Percentiles rank a stretch among this genome's conserved stretches.
These are phyloP conservation scores for Leccinum barrowsii DNA, from an alignment of 768 basidiomycete species.

Conservation along the genomic window DNA sequence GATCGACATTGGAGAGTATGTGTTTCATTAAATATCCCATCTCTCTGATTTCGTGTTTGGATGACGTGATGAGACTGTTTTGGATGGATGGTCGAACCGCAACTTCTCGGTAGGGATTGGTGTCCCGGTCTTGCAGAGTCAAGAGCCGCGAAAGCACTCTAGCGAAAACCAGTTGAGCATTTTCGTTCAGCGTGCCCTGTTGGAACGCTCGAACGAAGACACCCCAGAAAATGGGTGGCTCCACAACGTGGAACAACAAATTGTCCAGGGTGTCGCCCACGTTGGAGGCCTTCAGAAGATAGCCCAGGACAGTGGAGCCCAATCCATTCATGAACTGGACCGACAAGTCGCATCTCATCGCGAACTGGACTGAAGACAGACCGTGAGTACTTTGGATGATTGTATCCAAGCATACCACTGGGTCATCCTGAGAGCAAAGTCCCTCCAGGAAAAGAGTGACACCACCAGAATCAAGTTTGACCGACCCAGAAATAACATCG, in stretches of 20 bases:
- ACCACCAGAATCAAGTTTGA: slow-evolving; percentile 20
- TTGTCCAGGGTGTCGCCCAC: slow-evolving; percentile 40
- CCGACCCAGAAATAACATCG: slow-evolving; percentile 29
- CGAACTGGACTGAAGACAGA: slow-evolving; percentile 34
- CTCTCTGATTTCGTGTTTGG: slow-evolving; percentile 24
- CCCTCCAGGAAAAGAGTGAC: slow-evolving; percentile 42
- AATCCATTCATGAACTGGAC: slow-evolving; percentile 41
- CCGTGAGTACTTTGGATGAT: slow-evolving; percentile 38
- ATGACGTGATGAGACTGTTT: slow-evolving; percentile 22
- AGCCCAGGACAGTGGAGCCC: slow-evolving; percentile 35
- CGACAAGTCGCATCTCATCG: slow-evolving; percentile 39
- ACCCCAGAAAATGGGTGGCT: slow-evolving; percentile 52
- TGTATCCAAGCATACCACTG: slow-evolving; percentile 34
- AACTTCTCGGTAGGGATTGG: slow-evolving; percentile 36
- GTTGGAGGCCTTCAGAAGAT: slow-evolving; percentile 36
- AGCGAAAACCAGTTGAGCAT: slow-evolving; percentile 40
- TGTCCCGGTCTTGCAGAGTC: slow-evolving; percentile 31
- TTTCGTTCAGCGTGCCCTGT: slow-evolving; percentile 28
- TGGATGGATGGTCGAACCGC: slow-evolving; percentile 30
- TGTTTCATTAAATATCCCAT: slow-evolving; percentile 41
- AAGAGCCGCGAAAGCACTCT: slow-evolving; percentile 49
- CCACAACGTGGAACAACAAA: slow-evolving; percentile 41
- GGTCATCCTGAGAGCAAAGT: slow-evolving; percentile 40
- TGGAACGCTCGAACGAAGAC: slow-evolving; percentile 34
- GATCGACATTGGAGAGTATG: slow-evolving; percentile 25